Percentiles rank a stretch among this genome's conserved stretches.
Conservation (phyloP, 2,329 filamentous ascomycete genomes). For the Fusarium phyllophilum region DNA sequence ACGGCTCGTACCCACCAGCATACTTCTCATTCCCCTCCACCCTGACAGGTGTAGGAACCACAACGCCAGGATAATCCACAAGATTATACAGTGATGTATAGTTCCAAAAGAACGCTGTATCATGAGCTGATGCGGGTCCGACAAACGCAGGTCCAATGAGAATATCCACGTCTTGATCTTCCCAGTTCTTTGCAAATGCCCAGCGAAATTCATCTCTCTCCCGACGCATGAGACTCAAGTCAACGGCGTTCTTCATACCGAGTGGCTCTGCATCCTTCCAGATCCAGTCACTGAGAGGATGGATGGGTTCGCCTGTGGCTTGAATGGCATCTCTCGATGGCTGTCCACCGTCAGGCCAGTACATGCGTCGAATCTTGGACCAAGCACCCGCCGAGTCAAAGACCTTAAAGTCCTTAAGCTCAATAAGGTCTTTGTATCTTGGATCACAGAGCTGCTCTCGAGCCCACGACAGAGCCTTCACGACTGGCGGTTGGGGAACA, state of each 20-base stretch:
- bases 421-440: not conserved
- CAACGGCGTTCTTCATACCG: not conserved
- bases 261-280: not conserved
- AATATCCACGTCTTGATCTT: slow-evolving; percentile 2
- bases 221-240: not conserved
- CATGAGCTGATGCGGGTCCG: not conserved
- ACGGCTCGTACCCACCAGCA: not conserved
- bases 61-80: slow-evolving; percentile 69
- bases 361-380: not conserved
- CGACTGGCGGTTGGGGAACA: slow-evolving; percentile 67
- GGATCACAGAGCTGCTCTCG: not conserved
- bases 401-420: not conserved
- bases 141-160: slow-evolving; percentile 6
- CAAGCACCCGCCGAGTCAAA: not conserved
- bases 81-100: slow-evolving; percentile 74
- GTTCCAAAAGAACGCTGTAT: slow-evolving; percentile 62
- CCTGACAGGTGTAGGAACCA: slow-evolving; percentile 61
- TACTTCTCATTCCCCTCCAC: slow-evolving; percentile 16
- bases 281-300: not conserved
- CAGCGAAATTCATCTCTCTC: not conserved
- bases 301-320: not conserved
- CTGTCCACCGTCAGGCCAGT: not conserved
- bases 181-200: not conserved
- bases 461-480: slow-evolving; percentile 57
- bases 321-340: not conserved